Evolutionary conservation across 129 eudicot genomes (phyloP).

Genomic region (Cynara cardunculus): DNA sequence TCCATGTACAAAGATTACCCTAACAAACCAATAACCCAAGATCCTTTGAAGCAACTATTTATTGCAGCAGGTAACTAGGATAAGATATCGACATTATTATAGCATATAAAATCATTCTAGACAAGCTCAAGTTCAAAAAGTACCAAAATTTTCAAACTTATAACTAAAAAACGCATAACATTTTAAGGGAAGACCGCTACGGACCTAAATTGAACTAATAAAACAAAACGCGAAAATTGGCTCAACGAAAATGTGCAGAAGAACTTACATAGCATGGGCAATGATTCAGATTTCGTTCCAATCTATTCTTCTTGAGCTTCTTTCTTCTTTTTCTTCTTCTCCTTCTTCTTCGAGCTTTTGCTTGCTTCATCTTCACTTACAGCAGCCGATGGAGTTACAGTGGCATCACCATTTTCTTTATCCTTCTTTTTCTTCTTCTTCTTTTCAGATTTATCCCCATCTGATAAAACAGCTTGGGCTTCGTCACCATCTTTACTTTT

Average conservation of each 20-base stretch:
- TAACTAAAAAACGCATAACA: neutral
- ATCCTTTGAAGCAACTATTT: neutral
- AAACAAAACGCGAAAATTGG: neutral
- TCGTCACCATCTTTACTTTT: conserved; percentile 14
- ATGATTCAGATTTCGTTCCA: conserved; percentile 2
- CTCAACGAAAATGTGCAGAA: conserved; percentile 16
- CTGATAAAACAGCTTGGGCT: neutral
- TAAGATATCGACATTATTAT: neutral
- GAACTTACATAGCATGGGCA: conserved; percentile 1
- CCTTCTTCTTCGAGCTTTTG: conserved; percentile 51
- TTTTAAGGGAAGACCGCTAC: neutral
- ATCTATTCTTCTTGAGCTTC: conserved; percentile 30
- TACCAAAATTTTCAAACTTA: neutral
- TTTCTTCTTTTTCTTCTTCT: conserved; percentile 62
- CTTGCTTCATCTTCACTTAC: conserved; percentile 37
- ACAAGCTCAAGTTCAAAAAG: neutral
- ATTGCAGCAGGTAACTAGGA: neutral
- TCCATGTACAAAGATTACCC: too few relatives aligned
- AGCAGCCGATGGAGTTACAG: conserved; percentile 36
- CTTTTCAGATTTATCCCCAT: conserved; percentile 32
- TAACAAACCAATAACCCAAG: neutral
- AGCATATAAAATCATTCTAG: neutral
- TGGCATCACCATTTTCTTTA: conserved; percentile 31
- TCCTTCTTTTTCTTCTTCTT: conserved; percentile 59
- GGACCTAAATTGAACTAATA: conserved; percentile 4